phyloP scores from a whole-genome alignment of 768 basidiomycete genomes.

The Galerina sulciceps region DNA sequence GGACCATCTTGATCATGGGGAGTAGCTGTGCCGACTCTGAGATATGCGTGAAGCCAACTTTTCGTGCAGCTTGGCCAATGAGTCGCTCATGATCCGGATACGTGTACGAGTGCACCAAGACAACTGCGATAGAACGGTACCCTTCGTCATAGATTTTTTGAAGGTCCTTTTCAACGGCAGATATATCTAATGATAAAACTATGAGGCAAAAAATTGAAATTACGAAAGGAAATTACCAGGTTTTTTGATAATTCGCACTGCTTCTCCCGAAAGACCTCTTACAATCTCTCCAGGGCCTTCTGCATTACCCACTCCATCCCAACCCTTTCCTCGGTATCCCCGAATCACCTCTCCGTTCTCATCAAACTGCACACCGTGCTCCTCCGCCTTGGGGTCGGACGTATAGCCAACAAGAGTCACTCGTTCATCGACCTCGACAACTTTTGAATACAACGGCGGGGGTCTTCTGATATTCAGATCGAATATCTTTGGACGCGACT shows the following conservation, averaged over 20 bases:
- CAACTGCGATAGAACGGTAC: slow-evolving; percentile 87
- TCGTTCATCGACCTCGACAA: slow-evolving; percentile 84
- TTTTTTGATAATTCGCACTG: slow-evolving; percentile 78
- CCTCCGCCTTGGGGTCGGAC: slow-evolving; percentile 81
- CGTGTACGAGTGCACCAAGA: slow-evolving; percentile 91
- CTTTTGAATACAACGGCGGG: slow-evolving; percentile 74
- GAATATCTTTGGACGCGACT: slow-evolving; percentile 93
- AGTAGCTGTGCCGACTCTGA: slow-evolving; percentile 87
- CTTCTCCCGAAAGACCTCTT: slow-evolving; percentile 84
- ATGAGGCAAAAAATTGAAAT: background rate
- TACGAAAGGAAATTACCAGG: slow-evolving; percentile 52
- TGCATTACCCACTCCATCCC: slow-evolving; percentile 71
- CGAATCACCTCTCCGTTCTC: slow-evolving; percentile 66
- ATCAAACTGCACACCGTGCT: slow-evolving; percentile 78
- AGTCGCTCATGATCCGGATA: slow-evolving; percentile 83
- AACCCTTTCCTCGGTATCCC: slow-evolving; percentile 78
- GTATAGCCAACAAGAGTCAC: slow-evolving; percentile 95
- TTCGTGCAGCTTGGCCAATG: slow-evolving; percentile 73
- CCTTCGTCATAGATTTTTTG: slow-evolving; percentile 77
- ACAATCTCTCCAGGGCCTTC: slow-evolving; percentile 85
- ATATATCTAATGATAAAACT: slow-evolving; percentile 45
- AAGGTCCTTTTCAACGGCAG: slow-evolving; percentile 61
- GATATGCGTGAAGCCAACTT: slow-evolving; percentile 87
- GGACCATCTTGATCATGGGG: slow-evolving; percentile 96
- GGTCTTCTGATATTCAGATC: slow-evolving; percentile 89